These are phyloP conservation scores for Adenanthera pavonina DNA, from an alignment of 306 rosid genomes.

Conservation along the genomic window DNA sequence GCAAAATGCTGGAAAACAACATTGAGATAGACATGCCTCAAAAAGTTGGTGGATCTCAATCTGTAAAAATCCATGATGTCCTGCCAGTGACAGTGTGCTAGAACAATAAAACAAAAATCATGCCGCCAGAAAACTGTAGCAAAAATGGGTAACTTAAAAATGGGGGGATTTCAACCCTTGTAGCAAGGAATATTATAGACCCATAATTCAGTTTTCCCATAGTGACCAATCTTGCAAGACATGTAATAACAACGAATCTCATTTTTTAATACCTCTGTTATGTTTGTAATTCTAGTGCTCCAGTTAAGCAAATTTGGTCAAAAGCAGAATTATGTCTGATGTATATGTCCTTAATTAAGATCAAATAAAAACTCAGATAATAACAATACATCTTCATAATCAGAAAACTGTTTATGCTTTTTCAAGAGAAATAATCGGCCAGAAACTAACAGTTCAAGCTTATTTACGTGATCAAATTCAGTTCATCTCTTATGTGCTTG, in stretches of 20 bases:
- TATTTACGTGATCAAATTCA: conserved; percentile 21
- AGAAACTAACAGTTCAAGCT: background rate
- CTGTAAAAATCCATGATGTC: background rate
- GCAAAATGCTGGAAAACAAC: conserved; percentile 4
- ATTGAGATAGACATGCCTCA: background rate
- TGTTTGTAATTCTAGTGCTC: background rate
- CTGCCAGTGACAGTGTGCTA: background rate
- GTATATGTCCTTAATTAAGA: background rate
- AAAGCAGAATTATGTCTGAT: background rate
- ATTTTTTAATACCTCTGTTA: background rate
- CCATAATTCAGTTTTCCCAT: conserved; percentile 18
- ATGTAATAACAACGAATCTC: background rate
- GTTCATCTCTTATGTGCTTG: conserved; percentile 10
- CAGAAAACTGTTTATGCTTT: background rate
- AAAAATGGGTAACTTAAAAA: background rate
- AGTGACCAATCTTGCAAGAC: conserved; percentile 1
- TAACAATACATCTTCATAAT: background rate
- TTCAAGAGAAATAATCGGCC: conserved; percentile 9
- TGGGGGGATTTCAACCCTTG: background rate
- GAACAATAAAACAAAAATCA: background rate
- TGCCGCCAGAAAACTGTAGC: background rate
- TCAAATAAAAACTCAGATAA: conserved; percentile 8
- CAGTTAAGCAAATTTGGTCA: background rate
- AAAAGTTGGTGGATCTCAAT: conserved; percentile 2
- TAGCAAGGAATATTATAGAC: background rate